These are phyloP conservation scores for Acer saccharum DNA, from an alignment of 345 rosid genomes.

Conservation along the genomic window DNA sequence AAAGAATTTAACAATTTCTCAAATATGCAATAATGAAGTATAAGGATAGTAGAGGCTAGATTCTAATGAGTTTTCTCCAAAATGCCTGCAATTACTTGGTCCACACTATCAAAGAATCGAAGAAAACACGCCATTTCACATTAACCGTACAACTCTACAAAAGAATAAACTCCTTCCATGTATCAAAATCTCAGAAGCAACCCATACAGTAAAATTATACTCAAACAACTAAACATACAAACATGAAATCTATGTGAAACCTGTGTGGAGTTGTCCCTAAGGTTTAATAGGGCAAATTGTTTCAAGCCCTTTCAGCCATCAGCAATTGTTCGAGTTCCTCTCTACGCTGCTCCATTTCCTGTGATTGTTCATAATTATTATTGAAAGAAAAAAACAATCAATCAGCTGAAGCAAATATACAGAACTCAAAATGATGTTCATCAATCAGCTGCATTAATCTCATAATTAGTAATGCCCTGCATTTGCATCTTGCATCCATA, in stretches of 20 bases:
- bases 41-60: neutral
- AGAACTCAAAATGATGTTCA: neutral
- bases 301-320: conserved; percentile 49
- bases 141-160: neutral
- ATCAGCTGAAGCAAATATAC: neutral
- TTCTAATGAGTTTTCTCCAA: neutral
- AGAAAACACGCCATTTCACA: neutral
- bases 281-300: neutral
- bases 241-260: neutral
- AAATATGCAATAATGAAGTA: neutral
- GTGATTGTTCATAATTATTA: conserved; percentile 15
- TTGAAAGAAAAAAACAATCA: neutral
- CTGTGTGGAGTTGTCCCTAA: neutral
- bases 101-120: neutral
- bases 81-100: neutral
- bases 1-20: neutral
- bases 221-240: neutral
- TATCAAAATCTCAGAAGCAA: neutral
- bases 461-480: neutral
- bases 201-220: neutral
- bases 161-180: neutral
- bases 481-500: neutral
- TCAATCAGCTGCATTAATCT: neutral
- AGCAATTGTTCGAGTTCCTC: conserved; percentile 91
- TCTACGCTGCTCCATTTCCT: conserved; percentile 82